Evolutionary conservation across 1,284 basidiomycete genomes (phyloP), one percentile per base, ranked within the genome.

Genomic region (Uromyces viciae-fabae): DNA sequence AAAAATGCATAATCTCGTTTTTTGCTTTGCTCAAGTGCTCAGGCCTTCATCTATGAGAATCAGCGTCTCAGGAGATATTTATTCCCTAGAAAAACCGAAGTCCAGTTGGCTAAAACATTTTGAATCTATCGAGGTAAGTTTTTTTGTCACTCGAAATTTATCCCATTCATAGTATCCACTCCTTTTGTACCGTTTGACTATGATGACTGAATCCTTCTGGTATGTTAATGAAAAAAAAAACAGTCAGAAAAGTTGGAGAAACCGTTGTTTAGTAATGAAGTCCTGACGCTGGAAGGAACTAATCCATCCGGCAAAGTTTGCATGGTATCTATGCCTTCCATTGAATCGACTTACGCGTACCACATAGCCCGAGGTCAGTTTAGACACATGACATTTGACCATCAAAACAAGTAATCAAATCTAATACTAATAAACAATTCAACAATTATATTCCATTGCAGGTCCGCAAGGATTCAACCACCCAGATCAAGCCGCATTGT

Each of bases 291-390:
- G 86, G 95, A 11, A 95, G 96, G 46, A 88, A 88, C 84, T 88
- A 90, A 25, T 94, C 95, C 0, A 85, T 88, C 14, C 90, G 89
- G 85, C 4, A 84, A 94, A 91, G 93, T 93, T 28, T 88, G 94
- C 52, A 89, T 99, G 54, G 92, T 95, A 85, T 91, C 93, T 81
- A 89, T 99, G 83, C 92, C 95, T 0, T 94, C 94, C 3, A 97
- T 98, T 83, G 97, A 99, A 87, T 95, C 94, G 84, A 92, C 93
- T 11, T 99, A 92, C 86, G 92, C 91, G 19, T 90, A 89, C 36
- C 93, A 96, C 85, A 91, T 91, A 17, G 90, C 93, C 0, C 93
- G 92, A 84, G 91, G 92, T 33, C 84, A 85, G 19, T 46, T 82
- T 19, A 17, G 28, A 17, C 52, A 36, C 25, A 15, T 36, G 36